These are phyloP conservation scores for Sugiyamaella floridensis DNA, from an alignment of 805 yeast species.

Conservation along the genomic window DNA sequence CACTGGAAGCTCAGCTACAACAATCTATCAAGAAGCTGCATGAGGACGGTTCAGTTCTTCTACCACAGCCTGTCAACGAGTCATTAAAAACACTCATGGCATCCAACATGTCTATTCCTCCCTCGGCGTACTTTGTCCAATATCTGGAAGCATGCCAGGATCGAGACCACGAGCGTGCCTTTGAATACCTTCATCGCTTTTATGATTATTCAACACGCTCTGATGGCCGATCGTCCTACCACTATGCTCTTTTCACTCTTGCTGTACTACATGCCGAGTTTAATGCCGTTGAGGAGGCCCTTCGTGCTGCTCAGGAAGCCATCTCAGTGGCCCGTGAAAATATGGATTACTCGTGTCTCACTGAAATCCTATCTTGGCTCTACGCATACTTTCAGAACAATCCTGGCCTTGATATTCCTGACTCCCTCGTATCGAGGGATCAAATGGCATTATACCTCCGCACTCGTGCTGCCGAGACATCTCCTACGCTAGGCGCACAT, in stretches of 20 bases:
- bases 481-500: not conserved
- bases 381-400: constrained; percentile 60
- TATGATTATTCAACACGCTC: constrained; percentile 73
- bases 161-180: constrained; percentile 50
- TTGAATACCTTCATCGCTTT: constrained; percentile 50
- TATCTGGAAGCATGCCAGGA: constrained; percentile 53
- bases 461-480: constrained; percentile 43
- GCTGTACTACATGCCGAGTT: constrained; percentile 68
- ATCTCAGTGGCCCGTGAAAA: constrained; percentile 82
- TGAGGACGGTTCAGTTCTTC: constrained; percentile 36
- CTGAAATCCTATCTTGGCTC: constrained; percentile 50
- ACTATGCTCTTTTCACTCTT: constrained; percentile 64
- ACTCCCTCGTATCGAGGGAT: constrained; percentile 50
- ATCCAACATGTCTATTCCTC: constrained; percentile 30
- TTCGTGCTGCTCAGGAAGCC: constrained; percentile 79
- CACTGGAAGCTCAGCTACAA: constrained; percentile 35
- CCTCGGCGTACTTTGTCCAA: constrained; percentile 48
- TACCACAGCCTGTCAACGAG: constrained; percentile 34
- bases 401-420: constrained; percentile 45
- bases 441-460: constrained; percentile 61
- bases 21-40: constrained; percentile 46
- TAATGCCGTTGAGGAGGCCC: constrained; percentile 59
- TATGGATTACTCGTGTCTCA: constrained; percentile 64
- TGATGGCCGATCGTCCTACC: constrained; percentile 58
- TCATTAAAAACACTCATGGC: constrained; percentile 35